A percentile compares a stretch with the other conserved stretches of the same genome.
Evolutionary conservation across 768 basidiomycete genomes (phyloP).

Genomic region (Lactarius trivialis): DNA sequence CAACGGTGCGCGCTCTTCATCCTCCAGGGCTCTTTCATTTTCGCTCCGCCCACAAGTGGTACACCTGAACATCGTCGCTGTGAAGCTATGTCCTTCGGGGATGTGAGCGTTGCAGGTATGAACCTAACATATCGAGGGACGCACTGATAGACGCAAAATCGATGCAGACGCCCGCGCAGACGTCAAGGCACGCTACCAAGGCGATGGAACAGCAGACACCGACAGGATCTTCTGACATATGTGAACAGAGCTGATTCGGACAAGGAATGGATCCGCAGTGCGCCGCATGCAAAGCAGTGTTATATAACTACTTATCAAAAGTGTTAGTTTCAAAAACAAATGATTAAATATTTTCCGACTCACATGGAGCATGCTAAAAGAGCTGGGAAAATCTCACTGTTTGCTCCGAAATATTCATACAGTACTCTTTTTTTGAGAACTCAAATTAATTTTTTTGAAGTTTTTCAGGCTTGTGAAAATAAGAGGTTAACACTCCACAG

Average conservation of each 20-base stretch:
- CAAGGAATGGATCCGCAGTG: too few species aligned
- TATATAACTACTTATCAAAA: too few species aligned
- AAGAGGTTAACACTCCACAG: too few species aligned
- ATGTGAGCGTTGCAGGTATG: neutral
- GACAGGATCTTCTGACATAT: conserved; percentile 12
- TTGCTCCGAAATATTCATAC: too few species aligned
- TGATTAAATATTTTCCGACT: too few species aligned
- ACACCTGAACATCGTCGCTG: conserved; percentile 9
- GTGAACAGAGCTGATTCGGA: neutral
- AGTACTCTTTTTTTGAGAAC: too few species aligned
- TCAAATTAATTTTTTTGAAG: too few species aligned
- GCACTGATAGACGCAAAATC: conserved; percentile 16
- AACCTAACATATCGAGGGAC: neutral
- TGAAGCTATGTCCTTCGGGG: conserved; percentile 4
- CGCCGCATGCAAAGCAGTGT: too few species aligned
- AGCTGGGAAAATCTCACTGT: too few species aligned
- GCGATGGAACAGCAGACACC: conserved; percentile 15
- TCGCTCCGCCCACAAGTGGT: neutral
- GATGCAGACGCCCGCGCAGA: conserved; percentile 15
- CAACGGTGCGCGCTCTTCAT: conserved; percentile 13
- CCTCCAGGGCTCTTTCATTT: neutral
- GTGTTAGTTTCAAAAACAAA: too few species aligned
- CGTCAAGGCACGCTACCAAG: conserved; percentile 6
- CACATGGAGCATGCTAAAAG: too few species aligned
- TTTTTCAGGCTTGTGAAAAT: too few species aligned